Evolutionary conservation across 1,284 basidiomycete species (phyloP).

Genomic region (Puccinia horiana): DNA sequence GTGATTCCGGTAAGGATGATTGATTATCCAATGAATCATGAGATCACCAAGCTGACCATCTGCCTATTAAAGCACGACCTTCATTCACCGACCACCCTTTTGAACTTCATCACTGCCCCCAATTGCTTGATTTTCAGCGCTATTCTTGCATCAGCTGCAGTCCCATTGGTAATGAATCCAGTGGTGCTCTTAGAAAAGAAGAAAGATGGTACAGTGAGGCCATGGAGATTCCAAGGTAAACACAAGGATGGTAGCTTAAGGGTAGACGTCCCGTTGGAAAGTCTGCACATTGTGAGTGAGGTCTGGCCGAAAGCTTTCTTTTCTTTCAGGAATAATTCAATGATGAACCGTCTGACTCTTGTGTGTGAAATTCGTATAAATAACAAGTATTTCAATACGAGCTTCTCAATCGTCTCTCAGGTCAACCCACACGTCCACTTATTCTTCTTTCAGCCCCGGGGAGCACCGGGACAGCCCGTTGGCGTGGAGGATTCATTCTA

Average conservation of each 20-base stretch:
- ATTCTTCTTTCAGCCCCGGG: slow-evolving; percentile 95
- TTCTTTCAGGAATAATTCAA: slow-evolving; percentile 1
- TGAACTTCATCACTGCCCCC: slow-evolving; percentile 94
- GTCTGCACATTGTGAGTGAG: slow-evolving; percentile 73
- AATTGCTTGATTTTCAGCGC: slow-evolving; percentile 70
- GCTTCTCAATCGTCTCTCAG: slow-evolving; percentile 91
- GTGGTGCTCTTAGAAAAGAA: slow-evolving; percentile 77
- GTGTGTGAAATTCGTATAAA: too few species aligned
- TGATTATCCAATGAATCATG: neutral
- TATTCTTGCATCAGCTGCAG: slow-evolving; percentile 76
- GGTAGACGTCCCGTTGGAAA: slow-evolving; percentile 91
- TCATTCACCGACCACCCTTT: slow-evolving; percentile 76
- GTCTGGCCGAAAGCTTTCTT: neutral
- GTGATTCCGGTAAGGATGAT: slow-evolving; percentile 76
- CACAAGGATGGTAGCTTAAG: slow-evolving; percentile 74
- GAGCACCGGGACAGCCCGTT: slow-evolving; percentile 93
- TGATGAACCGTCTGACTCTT: too few species aligned
- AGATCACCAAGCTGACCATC: neutral
- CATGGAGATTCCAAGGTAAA: slow-evolving; percentile 60
- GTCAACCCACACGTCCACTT: slow-evolving; percentile 96
- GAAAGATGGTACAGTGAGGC: slow-evolving; percentile 75
- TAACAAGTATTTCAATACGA: slow-evolving; percentile 69
- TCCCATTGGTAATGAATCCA: slow-evolving; percentile 76
- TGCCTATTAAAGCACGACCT: slow-evolving; percentile 53
- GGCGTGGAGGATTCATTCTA: slow-evolving; percentile 92